Evolutionary conservation across 83 land plant species (phyloP).

Genomic region (Picea abies): DNA sequence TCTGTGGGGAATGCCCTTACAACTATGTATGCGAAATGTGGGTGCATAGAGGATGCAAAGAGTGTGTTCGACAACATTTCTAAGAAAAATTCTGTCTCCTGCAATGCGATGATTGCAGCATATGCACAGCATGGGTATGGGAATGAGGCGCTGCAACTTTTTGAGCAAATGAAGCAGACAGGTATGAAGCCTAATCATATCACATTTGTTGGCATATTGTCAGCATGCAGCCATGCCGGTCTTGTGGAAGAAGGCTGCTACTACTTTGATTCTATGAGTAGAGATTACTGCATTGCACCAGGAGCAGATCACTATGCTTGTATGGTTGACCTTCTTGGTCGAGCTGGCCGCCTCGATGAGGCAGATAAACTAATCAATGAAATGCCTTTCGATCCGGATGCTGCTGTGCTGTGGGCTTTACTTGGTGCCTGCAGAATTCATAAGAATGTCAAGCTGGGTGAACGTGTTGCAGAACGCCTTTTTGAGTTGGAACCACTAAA

Average conservation of each 20-base stretch:
- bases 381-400: slow-evolving; percentile 37
- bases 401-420: slow-evolving; percentile 31
- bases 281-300: slow-evolving; percentile 20
- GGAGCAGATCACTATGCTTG: slow-evolving; percentile 40
- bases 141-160: slow-evolving; percentile 23
- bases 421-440: slow-evolving; percentile 33
- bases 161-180: slow-evolving; percentile 19
- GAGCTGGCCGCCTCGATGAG: slow-evolving; percentile 34
- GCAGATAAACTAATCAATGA: slow-evolving; percentile 22
- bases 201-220: slow-evolving; percentile 39
- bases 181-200: slow-evolving; percentile 28
- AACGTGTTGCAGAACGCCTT: background rate
- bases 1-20: slow-evolving; percentile 19
- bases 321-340: slow-evolving; percentile 34
- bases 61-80: slow-evolving; percentile 12
- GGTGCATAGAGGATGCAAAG: slow-evolving; percentile 14
- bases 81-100: background rate
- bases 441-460: slow-evolving; percentile 24
- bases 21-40: slow-evolving; percentile 29
- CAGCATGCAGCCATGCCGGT: slow-evolving; percentile 45
- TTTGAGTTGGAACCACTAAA: background rate
- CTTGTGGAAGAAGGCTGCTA: slow-evolving; percentile 30
- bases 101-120: slow-evolving; percentile 40
- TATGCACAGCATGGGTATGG: slow-evolving; percentile 36
- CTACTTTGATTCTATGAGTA: slow-evolving; percentile 32